Evolutionary conservation across 2,329 filamentous ascomycete genomes (phyloP).

Genomic region (Celoporthe dispersa): DNA sequence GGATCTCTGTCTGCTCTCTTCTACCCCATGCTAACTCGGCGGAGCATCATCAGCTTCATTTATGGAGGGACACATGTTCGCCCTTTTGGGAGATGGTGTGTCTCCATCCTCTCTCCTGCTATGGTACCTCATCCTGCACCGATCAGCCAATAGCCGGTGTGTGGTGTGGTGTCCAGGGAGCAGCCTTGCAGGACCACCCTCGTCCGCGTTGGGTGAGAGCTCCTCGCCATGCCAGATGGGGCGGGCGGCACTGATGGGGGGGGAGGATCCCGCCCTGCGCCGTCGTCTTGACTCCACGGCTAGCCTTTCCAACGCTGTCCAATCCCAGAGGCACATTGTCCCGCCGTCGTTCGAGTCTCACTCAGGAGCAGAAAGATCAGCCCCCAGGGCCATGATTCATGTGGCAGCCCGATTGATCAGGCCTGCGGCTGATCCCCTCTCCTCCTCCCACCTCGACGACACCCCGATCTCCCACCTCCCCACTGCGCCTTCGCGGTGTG

Average conservation of each 20-base stretch:
- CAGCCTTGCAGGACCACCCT: constrained; percentile 21
- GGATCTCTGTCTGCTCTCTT: not conserved
- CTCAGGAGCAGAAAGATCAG: constrained; percentile 18
- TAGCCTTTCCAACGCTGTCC: constrained; percentile 11
- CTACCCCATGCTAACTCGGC: not conserved
- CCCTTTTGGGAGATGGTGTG: constrained; percentile 20
- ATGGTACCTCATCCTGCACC: constrained; percentile 14
- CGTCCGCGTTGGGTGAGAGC: constrained; percentile 12
- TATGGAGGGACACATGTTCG: constrained; percentile 18
- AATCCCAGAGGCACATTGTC: constrained; percentile 3
- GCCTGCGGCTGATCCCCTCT: constrained; percentile 13
- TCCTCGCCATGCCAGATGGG: constrained; percentile 19
- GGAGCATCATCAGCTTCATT: constrained; percentile 14
- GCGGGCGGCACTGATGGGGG: constrained; percentile 19
- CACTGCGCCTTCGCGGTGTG: not conserved
- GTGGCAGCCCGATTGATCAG: constrained; percentile 6
- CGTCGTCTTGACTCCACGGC: constrained; percentile 18
- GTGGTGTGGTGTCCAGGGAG: constrained; percentile 17
- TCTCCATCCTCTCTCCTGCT: constrained; percentile 2
- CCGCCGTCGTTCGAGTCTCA: constrained; percentile 7
- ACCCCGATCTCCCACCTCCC: not conserved
- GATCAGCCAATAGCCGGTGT: constrained; percentile 23
- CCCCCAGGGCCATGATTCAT: constrained; percentile 22
- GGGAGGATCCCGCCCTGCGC: constrained; percentile 26
- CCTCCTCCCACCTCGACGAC: constrained; percentile 4